These are phyloP conservation scores for Tolypocladium paradoxum DNA, from an alignment of 2,329 filamentous ascomycete species.

Conservation along the genomic window DNA sequence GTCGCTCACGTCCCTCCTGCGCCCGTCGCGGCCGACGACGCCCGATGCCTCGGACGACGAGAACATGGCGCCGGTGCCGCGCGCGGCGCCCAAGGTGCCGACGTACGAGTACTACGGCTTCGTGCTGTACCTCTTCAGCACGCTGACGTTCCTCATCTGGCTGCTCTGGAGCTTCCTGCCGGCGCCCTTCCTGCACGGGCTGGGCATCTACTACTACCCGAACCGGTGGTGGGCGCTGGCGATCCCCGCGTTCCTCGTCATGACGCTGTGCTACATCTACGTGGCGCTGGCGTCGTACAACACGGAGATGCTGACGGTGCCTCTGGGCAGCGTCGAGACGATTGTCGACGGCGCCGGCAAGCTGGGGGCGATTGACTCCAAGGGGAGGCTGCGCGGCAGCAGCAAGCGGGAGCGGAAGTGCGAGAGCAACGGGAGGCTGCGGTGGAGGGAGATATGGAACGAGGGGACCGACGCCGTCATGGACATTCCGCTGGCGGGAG, in stretches of 20 bases:
- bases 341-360: constrained; percentile 85
- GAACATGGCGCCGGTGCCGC: constrained; percentile 71
- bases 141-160: constrained; percentile 64
- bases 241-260: constrained; percentile 81
- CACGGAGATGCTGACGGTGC: constrained; percentile 74
- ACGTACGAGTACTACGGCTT: constrained; percentile 99
- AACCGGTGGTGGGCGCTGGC: constrained; percentile 97
- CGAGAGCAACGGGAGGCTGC: constrained; percentile 28
- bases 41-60: constrained; percentile 89
- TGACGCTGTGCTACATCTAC: constrained; percentile 84
- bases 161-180: constrained; percentile 83
- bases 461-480: constrained; percentile 93
- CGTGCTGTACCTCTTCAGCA: constrained; percentile 85
- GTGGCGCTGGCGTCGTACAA: constrained; percentile 88
- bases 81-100: constrained; percentile 86
- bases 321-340: constrained; percentile 71
- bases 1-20: constrained; percentile 80
- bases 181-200: constrained; percentile 78
- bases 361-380: constrained; percentile 69
- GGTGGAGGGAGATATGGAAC: constrained; percentile 81
- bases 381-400: constrained; percentile 39
- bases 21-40: constrained; percentile 83
- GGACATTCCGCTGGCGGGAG: constrained; percentile 89
- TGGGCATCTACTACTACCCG: constrained; percentile 94
- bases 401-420: constrained; percentile 25